A percentile compares a stretch with the other conserved stretches of the same genome.
These are phyloP conservation scores for Moesziomyces sp. DNA, from an alignment of 1,284 basidiomycete genomes.

Conservation along the genomic window DNA sequence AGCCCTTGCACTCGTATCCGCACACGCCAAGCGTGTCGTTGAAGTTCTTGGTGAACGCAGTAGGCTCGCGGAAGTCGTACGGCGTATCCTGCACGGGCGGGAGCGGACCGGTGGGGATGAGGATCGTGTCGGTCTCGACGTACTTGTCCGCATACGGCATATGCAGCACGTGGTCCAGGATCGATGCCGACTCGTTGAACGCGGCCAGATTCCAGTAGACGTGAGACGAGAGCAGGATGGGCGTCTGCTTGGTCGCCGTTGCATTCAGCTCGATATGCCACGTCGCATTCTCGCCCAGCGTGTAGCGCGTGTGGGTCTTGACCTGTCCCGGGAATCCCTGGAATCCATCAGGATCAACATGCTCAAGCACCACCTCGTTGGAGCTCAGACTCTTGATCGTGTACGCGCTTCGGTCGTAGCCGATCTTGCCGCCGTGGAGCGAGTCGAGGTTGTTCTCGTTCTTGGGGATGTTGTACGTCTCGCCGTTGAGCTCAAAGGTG, in stretches of 20 bases:
- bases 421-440: slow-evolving; percentile 62
- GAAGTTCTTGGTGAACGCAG: slow-evolving; percentile 47
- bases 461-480: slow-evolving; percentile 44
- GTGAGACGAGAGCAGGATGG: slow-evolving; percentile 64
- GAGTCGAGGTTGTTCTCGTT: slow-evolving; percentile 52
- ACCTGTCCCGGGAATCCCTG: slow-evolving; percentile 63
- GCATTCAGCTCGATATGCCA: slow-evolving; percentile 56
- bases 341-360: slow-evolving; percentile 57
- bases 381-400: slow-evolving; percentile 33
- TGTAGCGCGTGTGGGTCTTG: slow-evolving; percentile 40
- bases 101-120: slow-evolving; percentile 57
- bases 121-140: slow-evolving; percentile 47
- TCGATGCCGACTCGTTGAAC: slow-evolving; percentile 42
- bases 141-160: slow-evolving; percentile 59
- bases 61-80: slow-evolving; percentile 52
- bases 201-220: slow-evolving; percentile 64
- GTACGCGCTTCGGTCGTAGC: slow-evolving; percentile 59
- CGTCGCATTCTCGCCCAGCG: slow-evolving; percentile 32
- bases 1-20: slow-evolving; percentile 54
- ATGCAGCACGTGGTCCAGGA: slow-evolving; percentile 55
- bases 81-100: slow-evolving; percentile 47
- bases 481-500: slow-evolving; percentile 54
- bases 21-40: slow-evolving; percentile 56
- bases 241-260: slow-evolving; percentile 45
- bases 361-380: slow-evolving; percentile 47